Conservation (phyloP, 345 rosid genomes). For the Angophora floribunda region DNA sequence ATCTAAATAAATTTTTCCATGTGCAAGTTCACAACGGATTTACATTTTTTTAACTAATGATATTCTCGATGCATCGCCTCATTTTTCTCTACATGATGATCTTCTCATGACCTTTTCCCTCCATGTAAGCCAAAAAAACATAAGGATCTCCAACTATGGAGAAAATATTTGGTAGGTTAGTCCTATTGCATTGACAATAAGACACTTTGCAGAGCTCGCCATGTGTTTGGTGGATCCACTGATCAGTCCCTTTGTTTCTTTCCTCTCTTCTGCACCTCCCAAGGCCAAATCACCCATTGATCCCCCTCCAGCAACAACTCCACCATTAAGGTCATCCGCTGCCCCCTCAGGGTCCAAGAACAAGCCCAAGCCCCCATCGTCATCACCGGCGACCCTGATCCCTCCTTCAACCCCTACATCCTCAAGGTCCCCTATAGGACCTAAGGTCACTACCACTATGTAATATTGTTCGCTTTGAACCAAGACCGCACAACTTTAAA, state of each 20-base stretch:
- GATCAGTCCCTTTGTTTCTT: not conserved
- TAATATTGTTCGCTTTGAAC: no score
- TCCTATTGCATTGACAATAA: accelerated
- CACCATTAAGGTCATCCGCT: slow-evolving; percentile 59
- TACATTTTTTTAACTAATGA: not conserved
- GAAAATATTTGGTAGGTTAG: no score
- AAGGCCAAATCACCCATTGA: not conserved
- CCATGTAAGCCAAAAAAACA: no score
- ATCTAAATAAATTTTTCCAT: not conserved
- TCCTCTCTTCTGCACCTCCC: not conserved
- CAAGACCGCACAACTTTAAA: no score
- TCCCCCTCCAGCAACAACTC: slow-evolving; percentile 33
- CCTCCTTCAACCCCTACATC: slow-evolving; percentile 76
- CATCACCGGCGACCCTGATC: slow-evolving; percentile 51
- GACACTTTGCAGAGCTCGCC: not conserved
- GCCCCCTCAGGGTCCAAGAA: slow-evolving; percentile 77
- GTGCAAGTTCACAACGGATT: not conserved
- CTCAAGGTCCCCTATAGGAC: slow-evolving; percentile 28
- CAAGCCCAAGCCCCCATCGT: slow-evolving; percentile 44
- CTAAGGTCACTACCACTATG: no score
- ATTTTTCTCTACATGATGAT: not conserved
- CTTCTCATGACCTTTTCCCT: no score
- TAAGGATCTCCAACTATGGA: accelerated
- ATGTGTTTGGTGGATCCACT: not conserved
- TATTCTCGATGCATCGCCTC: not conserved